phyloP scores from a whole-genome alignment of 768 basidiomycete species.

The Cystofilobasidium bisporidii region DNA sequence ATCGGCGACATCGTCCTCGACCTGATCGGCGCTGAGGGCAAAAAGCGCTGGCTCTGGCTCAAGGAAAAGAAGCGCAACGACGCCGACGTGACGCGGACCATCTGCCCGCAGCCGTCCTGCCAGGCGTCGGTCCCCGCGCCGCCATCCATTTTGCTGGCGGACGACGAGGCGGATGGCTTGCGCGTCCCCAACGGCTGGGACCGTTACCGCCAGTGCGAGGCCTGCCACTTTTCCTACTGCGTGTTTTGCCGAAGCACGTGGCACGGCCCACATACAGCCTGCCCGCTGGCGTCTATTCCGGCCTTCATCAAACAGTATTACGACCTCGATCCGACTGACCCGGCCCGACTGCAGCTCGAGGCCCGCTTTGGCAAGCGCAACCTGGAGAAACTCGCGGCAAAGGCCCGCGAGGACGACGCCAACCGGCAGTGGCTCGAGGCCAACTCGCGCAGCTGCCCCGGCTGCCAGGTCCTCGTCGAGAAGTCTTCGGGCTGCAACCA shows the following conservation, averaged over 20 bases:
- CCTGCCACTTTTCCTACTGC: conserved; percentile 72
- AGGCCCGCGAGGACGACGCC: conserved; percentile 62
- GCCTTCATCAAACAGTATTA: conserved; percentile 41
- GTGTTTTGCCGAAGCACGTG: conserved; percentile 71
- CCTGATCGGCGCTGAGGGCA: conserved; percentile 56
- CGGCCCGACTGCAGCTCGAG: conserved; percentile 16
- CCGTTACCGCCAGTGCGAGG: conserved; percentile 58
- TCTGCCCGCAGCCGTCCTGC: conserved; percentile 71
- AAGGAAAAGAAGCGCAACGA: conserved; percentile 63
- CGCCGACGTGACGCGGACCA: conserved; percentile 64
- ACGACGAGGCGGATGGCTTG: conserved; percentile 34
- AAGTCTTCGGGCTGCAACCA: conserved; percentile 66
- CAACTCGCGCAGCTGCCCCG: conserved; percentile 58
- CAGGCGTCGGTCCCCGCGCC: conserved; percentile 68
- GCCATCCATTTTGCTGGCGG: conserved; percentile 22
- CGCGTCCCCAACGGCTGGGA: conserved; percentile 42
- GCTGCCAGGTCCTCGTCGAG: conserved; percentile 59
- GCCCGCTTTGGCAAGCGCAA: conserved; percentile 39
- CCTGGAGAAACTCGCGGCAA: conserved; percentile 52
- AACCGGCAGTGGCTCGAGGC: conserved; percentile 63
- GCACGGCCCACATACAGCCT: conserved; percentile 71
- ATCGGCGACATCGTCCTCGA: conserved; percentile 48
- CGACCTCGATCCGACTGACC: conserved; percentile 5
- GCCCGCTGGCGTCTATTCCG: conserved; percentile 48
- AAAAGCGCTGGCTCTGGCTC: conserved; percentile 68